Base-by-base conservation (phyloP, 2,329 filamentous ascomycete genomes). In the Colletotrichum simmondsii region DNA sequence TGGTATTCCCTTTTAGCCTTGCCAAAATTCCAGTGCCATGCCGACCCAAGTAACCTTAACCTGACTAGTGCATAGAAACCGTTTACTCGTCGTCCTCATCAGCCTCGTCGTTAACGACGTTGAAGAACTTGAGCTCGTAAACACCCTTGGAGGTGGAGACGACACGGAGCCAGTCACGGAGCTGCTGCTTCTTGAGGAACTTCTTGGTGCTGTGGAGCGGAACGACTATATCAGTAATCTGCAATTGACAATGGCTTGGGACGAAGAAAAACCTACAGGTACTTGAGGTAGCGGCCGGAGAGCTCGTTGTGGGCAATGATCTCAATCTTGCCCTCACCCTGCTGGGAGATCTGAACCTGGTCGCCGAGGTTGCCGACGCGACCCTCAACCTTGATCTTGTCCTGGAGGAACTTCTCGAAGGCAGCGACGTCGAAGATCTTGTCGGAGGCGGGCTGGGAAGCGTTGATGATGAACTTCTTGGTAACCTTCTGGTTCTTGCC, bases 121-220 rank as follows among this genome's bases (percentile, higher is more conserved):
- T 99, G 95, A 97, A 99, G 95, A 99, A 99, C 91, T 97, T 95
- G 88, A 99, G 93, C 91, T 98, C 95, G 91, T 99, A 99, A 78
- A 98, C 95, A 85, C 97, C 96, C 90, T 96, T 96, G 86, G 94
- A 95, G 85, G 96, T 98, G 80, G 95, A 97, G 83, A 99, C 97
- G 81, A 99, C 96, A 83, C 97, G 95, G 84, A 99, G 94, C 97
- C 97, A 99, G 91, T 99, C 97, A 89, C 97, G 95, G 85, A 99
- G 94, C 92, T 98, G 96, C 91, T 98, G 95, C 94, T 99, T 99
- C 95, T 99, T 99, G 88, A 99, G 93, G 93, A 98, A 99, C 92
- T 99, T 99, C 95, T 99, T 99, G 87, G 97, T 99, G 86, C n/a
- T n/a, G n/a, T n/a, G n/a, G n/a, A n/a, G n/a, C n/a, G n/a, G n/a